Percentiles rank a stretch among this genome's conserved stretches.
phyloP scores from a whole-genome alignment of 129 eudicot species.

The Mikania micrantha region DNA sequence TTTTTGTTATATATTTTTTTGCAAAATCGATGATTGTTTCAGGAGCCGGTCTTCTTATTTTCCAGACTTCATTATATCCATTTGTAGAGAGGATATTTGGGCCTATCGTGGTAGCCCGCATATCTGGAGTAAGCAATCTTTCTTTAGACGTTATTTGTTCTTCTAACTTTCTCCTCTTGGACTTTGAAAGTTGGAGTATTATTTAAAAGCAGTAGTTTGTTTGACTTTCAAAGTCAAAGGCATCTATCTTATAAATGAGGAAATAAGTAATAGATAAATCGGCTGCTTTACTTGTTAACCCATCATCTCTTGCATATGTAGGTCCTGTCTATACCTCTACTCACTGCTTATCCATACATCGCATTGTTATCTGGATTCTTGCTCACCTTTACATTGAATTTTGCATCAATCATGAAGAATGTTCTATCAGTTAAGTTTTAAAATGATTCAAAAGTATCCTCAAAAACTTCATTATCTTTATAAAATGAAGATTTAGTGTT shows the following conservation, averaged over 20 bases:
- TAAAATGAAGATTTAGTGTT: background rate
- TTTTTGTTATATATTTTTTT: background rate
- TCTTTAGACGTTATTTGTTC: background rate
- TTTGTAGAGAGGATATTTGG: conserved; percentile 45
- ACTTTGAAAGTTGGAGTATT: background rate
- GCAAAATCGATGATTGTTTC: conserved; percentile 6
- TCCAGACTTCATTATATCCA: conserved; percentile 63
- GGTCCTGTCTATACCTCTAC: conserved; percentile 57
- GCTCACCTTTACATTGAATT: conserved; percentile 42
- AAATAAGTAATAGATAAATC: background rate
- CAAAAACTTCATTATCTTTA: too few relatives aligned
- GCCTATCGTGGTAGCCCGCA: conserved; percentile 46
- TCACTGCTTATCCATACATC: conserved; percentile 67
- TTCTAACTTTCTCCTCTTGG: background rate
- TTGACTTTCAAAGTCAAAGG: background rate
- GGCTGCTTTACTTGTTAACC: background rate
- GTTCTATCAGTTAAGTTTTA: conserved; percentile 68
- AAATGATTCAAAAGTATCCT: too few relatives aligned
- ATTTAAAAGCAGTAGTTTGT: background rate
- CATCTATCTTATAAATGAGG: background rate
- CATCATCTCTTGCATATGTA: conserved; percentile 27
- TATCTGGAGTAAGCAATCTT: background rate
- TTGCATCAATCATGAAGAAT: conserved; percentile 72
- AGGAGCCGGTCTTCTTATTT: conserved; percentile 71
- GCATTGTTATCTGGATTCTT: conserved; percentile 76